Evolutionary conservation across 805 yeast species (phyloP), one percentile per base, ranked within the genome.

Genomic region (Novakomyces olei): DNA sequence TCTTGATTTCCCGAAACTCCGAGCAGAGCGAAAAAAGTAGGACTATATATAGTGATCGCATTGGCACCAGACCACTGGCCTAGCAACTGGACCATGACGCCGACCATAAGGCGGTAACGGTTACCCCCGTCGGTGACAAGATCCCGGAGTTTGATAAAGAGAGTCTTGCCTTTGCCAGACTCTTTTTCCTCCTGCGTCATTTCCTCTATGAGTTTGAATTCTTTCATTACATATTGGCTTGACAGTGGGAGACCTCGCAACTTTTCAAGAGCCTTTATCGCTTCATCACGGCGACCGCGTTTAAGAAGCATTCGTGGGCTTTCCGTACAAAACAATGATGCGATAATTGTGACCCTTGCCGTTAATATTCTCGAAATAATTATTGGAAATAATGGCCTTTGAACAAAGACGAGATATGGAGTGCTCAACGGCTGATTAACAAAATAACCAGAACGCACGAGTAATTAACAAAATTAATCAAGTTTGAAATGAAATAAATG

Each of bases 1-100:
- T 58, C 54, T 5, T 49, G 41, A 19, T 38, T 41, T 16, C 62
- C 63, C 6, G 45, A 42, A 33, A 58, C 53, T 29, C 72, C 71
- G 33, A 60, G 58, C 37, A 63, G 49, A 4, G 55, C 57, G 37
- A 65, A 61, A 28, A 67, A 47, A 32, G 63, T 65, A 2, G 72
- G 64, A 25, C 72, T 65, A 40, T 67, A 68, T 31, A 66, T 63
- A 2, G 72, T 67, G 29, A 68, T 50, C 5, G 70, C 59, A 39
- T 60, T 61, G 5, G 71, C 66, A 33, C 71, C 70, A n/a, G 67
- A 58, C 72, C 72, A 67, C 48, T 67, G 72, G 24, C 63, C 63
- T 26, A 67, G 50, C 9, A 65, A 26, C 46, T 65, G 72, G 19
- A 60, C 53, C 35, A 46, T 37, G 23, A 56, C 35, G 28, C 66